Percentiles rank a stretch among this genome's conserved stretches.
phyloP scores from a whole-genome alignment of 73 alveolate species.

The Tetrahymena malaccensis region DNA sequence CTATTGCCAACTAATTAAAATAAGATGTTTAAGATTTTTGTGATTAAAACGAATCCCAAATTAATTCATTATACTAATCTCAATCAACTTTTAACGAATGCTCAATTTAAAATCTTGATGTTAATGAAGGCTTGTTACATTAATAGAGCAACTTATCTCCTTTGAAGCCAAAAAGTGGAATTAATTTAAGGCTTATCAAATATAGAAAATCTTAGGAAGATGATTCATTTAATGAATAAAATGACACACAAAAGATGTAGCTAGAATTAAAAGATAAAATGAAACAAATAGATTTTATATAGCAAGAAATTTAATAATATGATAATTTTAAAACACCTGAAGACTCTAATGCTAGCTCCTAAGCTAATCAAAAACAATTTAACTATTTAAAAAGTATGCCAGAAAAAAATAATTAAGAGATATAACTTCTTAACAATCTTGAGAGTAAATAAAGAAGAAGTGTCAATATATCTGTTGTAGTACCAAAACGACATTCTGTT shows the following conservation, averaged over 20 bases:
- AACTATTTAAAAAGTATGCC: neutral
- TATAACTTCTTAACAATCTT: too few relatives aligned
- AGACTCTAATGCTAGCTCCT: too few relatives aligned
- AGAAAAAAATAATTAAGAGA: neutral
- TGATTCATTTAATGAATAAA: neutral
- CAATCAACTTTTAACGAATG: neutral
- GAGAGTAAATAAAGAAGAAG: neutral
- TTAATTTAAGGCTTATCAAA: neutral
- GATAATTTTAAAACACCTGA: too few relatives aligned
- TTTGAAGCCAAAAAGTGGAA: neutral
- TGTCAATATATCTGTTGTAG: neutral
- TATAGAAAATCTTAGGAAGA: neutral
- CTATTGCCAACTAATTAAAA: neutral
- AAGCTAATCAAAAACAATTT: too few relatives aligned
- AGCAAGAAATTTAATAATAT: neutral
- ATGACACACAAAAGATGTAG: neutral
- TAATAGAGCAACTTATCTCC: neutral
- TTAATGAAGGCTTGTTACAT: neutral
- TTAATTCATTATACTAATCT: neutral
- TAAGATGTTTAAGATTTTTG: neutral
- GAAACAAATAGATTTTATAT: neutral
- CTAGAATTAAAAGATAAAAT: neutral
- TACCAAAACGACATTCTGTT: neutral
- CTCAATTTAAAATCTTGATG: neutral
- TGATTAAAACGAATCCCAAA: neutral